Evolutionary conservation across 2,329 filamentous ascomycete species (phyloP), one percentile per base, ranked within the genome.

Genomic region (Volutella citrinella): DNA sequence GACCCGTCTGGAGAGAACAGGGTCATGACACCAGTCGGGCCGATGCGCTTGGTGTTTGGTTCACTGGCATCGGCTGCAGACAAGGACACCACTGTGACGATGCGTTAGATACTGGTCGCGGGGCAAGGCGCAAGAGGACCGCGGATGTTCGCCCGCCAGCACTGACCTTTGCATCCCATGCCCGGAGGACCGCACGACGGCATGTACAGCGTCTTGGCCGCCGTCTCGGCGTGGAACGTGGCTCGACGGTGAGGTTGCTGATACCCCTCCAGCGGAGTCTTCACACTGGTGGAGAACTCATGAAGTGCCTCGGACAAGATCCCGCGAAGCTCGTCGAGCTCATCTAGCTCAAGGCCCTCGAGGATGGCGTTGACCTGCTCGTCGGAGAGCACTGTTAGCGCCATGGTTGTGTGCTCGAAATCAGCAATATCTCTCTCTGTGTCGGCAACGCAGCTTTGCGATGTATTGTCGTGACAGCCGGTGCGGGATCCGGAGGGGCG

Each of bases 81-180:
- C n/a, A n/a, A n/a, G n/a, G n/a, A n/a, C n/a, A n/a, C n/a, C n/a
- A n/a, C n/a, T n/a, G n/a, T n/a, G n/a, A n/a, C n/a, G n/a, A n/a
- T n/a, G n/a, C n/a, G n/a, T n/a, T n/a, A n/a, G n/a, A n/a, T n/a
- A n/a, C n/a, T n/a, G n/a, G n/a, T n/a, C n/a, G n/a, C n/a, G n/a
- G n/a, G n/a, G n/a, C n/a, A n/a, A n/a, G n/a, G n/a, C n/a, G n/a
- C n/a, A n/a, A n/a, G n/a, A n/a, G n/a, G n/a, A n/a, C n/a, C n/a
- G n/a, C n/a, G n/a, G n/a, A n/a, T n/a, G n/a, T n/a, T n/a, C n/a
- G n/a, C n/a, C n/a, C n/a, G n/a, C n/a, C n/a, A n/a, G n/a, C n/a
- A n/a, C n/a, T n/a, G n/a, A n/a, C n/a, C 76, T 66, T 90, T 90
- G 50, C 87, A 74, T 5, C 78, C 82, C 43, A 85, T 80, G 18